phyloP scores from a whole-genome alignment of 345 rosid genomes.

The Brassica rapa region DNA sequence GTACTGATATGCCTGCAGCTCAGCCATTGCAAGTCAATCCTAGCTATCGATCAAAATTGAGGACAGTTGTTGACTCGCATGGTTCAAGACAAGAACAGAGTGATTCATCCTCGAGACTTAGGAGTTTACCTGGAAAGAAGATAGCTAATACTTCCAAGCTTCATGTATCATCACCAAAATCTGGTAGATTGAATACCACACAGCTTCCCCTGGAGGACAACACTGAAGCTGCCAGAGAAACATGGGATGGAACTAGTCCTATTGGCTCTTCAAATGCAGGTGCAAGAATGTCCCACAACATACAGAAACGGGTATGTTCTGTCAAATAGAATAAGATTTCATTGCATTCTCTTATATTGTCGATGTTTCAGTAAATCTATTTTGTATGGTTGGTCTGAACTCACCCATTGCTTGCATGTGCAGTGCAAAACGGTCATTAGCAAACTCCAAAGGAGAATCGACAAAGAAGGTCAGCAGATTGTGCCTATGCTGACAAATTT shows the following conservation, averaged over 20 bases:
- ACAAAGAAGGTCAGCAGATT: constrained; percentile 93
- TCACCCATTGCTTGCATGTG: constrained; percentile 6
- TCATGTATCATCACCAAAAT: constrained; percentile 66
- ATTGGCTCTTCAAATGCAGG: constrained; percentile 57
- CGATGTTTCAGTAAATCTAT: background rate
- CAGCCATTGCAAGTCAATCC: constrained; percentile 64
- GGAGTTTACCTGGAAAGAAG: constrained; percentile 68
- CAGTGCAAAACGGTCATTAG: constrained; percentile 90
- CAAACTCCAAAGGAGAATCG: constrained; percentile 91
- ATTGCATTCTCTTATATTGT: constrained; percentile 4
- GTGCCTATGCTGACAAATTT: constrained; percentile 85
- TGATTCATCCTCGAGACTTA: constrained; percentile 62
- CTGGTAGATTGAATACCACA: constrained; percentile 62
- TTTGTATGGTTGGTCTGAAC: constrained; percentile 20
- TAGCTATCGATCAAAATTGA: constrained; percentile 64
- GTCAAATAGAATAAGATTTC: constrained; percentile 6
- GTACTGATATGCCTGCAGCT: constrained; percentile 49
- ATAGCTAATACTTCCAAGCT: constrained; percentile 63
- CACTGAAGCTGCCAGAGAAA: constrained; percentile 61
- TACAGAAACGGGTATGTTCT: constrained; percentile 81
- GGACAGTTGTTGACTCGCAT: constrained; percentile 56
- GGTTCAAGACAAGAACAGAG: constrained; percentile 66
- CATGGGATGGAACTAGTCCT: constrained; percentile 64
- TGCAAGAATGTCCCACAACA: constrained; percentile 68
- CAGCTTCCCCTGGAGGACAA: constrained; percentile 59